Percentiles rank a stretch among this genome's conserved stretches.
Conservation (phyloP, 2,329 filamentous ascomycete genomes). For the Xylaria multiplex region DNA sequence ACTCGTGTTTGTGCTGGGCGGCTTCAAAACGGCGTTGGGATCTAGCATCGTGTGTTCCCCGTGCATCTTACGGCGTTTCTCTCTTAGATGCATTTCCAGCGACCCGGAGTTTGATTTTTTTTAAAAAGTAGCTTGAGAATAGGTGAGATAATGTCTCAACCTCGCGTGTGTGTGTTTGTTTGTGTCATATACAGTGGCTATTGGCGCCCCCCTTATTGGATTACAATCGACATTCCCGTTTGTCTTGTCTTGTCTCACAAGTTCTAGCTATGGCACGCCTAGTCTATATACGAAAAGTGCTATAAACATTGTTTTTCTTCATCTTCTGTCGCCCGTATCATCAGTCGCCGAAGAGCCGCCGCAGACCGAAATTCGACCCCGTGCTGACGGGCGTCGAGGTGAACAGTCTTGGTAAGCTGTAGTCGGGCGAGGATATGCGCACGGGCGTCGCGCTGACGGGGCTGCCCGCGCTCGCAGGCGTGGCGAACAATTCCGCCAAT, state of each 20-base stretch:
- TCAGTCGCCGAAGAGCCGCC: conserved; percentile 31
- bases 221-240: conserved; percentile 18
- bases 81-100: conserved; percentile 8
- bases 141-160: conserved; percentile 18
- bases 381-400: conserved; percentile 19
- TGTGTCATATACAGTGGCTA: conserved; percentile 20
- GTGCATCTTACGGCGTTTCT: conserved; percentile 19
- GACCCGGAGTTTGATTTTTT: conserved; percentile 1
- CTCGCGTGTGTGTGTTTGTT: conserved; percentile 6
- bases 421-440: conserved; percentile 17
- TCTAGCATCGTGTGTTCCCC: conserved; percentile 3
- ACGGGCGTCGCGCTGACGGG: conserved; percentile 15
- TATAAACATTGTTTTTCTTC: conserved; percentile 1
- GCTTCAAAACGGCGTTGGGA: conserved; percentile 4
- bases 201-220: conserved; percentile 3
- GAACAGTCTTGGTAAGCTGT: conserved; percentile 28
- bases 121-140: conserved; percentile 19
- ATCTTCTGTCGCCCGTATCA: neutral
- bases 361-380: conserved; percentile 31
- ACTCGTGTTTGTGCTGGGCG: neutral
- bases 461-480: conserved; percentile 19
- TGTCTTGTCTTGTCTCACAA: conserved; percentile 11
- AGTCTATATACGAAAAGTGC: conserved; percentile 18
- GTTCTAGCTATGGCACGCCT: neutral
- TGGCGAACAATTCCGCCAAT: conserved; percentile 17